Conservation (phyloP, 1,284 basidiomycete genomes). For the Malassezia equina region DNA sequence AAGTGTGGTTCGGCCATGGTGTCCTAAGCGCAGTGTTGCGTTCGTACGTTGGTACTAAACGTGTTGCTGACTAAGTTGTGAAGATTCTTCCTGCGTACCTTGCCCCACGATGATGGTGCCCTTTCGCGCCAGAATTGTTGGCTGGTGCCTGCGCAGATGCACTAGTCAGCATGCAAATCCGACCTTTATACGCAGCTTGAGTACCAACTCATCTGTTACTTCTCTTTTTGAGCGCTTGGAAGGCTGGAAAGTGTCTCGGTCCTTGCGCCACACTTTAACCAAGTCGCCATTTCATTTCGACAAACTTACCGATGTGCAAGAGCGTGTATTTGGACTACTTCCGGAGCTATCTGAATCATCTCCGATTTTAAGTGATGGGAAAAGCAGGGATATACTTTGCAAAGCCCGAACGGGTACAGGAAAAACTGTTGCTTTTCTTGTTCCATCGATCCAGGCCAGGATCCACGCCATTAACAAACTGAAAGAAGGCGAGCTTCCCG, state of each 20-base stretch:
- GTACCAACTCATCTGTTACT: background rate
- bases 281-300: conserved; percentile 61
- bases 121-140: background rate
- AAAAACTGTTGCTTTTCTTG: conserved; percentile 47
- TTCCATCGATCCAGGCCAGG: conserved; percentile 45
- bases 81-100: background rate
- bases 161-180: background rate
- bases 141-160: background rate
- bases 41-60: background rate
- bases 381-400: conserved; percentile 46
- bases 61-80: background rate
- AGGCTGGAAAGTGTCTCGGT: background rate
- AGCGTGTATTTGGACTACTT: conserved; percentile 59
- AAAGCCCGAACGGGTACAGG: conserved; percentile 48
- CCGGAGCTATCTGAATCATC: conserved; percentile 49
- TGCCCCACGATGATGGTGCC: background rate
- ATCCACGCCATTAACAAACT: conserved; percentile 36
- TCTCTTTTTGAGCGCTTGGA: background rate
- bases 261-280: conserved; percentile 30
- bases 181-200: background rate
- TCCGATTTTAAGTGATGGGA: conserved; percentile 26
- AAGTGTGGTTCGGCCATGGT: conserved; percentile 15
- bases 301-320: conserved; percentile 75
- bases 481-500: background rate
- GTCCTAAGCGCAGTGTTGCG: background rate